Base-by-base conservation (phyloP, 2,329 filamentous ascomycete species). In the Trichoderma endophyticum region DNA sequence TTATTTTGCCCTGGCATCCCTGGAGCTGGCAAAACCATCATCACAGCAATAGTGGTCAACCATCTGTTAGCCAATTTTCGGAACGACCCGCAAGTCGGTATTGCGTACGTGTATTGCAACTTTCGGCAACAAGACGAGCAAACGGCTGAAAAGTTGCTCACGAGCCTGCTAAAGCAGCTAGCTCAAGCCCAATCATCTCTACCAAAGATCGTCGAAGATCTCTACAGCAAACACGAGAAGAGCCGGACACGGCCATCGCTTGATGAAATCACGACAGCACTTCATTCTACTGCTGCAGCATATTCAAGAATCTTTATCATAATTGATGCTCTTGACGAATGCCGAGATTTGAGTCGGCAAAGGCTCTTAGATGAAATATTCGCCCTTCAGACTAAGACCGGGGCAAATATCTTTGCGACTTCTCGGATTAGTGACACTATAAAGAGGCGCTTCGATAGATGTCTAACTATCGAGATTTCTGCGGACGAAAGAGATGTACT, bases 31-130 rank as follows among this genome's bases (percentile, higher is more conserved):
- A 69, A 69, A 32, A 60, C 51, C 3, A 60, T 69, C 21, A 56
- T 69, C 18, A 60, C 48, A 5, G 26, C 65, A 32, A 59, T 69
- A 18, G n/a, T 69, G 5, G 3, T 59, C 26, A 28, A 59, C 2
- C 15, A 59, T 32, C 56, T 59, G 1, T n/a, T n/a, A 0, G 0
- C 26, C 5, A 12, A 32, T 2, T 21, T 30, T 3, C 26, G 1
- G 0, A 0, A 6, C 3, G 0, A 59, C 3, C 6, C 54, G 3
- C 0, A 30, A 0, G 14, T 32, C 1, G 26, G 56, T 6, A 1
- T 59, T 14, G 56, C 56, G 8, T 59, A 59, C 1, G 14, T 59
- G 0, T 59, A 59, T n/a, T 59, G 18, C 15, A 59, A 59, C 9
- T 59, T 59, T n/a, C 56, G 26, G 0, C 56, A n/a, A 12, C 26